Conservation (phyloP, 2,329 filamentous ascomycete species). For the Alternaria dauci region DNA sequence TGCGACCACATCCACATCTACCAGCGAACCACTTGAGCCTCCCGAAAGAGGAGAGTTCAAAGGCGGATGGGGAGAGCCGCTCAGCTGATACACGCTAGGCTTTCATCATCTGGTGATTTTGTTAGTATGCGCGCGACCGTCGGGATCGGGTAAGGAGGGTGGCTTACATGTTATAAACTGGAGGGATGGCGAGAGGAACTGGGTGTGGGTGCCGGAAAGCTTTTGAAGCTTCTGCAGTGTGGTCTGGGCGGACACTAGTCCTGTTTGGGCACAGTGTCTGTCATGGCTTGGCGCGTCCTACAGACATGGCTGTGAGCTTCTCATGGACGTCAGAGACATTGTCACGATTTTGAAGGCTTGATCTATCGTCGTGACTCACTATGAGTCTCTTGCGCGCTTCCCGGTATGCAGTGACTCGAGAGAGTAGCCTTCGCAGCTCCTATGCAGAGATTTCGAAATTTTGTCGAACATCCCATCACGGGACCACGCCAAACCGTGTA, state of each 20-base stretch:
- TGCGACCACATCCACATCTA: constrained; percentile 71
- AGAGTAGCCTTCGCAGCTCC: constrained; percentile 35
- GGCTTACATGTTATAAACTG: constrained; percentile 96
- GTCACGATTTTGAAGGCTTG: background rate
- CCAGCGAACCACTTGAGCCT: constrained; percentile 87
- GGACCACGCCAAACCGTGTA: constrained; percentile 29
- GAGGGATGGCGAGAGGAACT: constrained; percentile 81
- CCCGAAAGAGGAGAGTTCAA: constrained; percentile 83
- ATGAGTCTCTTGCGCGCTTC: constrained; percentile 39
- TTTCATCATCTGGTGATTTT: constrained; percentile 90
- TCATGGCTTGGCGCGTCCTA: constrained; percentile 21
- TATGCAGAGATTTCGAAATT: constrained; percentile 48
- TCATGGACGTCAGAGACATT: background rate
- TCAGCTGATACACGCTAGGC: constrained; percentile 96
- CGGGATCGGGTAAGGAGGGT: background rate
- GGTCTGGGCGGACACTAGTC: constrained; percentile 32
- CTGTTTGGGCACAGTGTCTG: constrained; percentile 29
- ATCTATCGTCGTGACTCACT: background rate
- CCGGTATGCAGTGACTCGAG: constrained; percentile 22
- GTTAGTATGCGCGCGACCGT: constrained; percentile 30
- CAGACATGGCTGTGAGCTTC: constrained; percentile 6
- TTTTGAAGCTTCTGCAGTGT: constrained; percentile 42
- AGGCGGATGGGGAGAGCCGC: constrained; percentile 71
- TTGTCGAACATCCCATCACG: constrained; percentile 40
- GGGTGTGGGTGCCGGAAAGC: constrained; percentile 35